A percentile compares a stretch with the other conserved stretches of the same genome.
These are phyloP conservation scores for Globisporangium nunn DNA, from an alignment of 352 stramenopile genomes.

Conservation along the genomic window DNA sequence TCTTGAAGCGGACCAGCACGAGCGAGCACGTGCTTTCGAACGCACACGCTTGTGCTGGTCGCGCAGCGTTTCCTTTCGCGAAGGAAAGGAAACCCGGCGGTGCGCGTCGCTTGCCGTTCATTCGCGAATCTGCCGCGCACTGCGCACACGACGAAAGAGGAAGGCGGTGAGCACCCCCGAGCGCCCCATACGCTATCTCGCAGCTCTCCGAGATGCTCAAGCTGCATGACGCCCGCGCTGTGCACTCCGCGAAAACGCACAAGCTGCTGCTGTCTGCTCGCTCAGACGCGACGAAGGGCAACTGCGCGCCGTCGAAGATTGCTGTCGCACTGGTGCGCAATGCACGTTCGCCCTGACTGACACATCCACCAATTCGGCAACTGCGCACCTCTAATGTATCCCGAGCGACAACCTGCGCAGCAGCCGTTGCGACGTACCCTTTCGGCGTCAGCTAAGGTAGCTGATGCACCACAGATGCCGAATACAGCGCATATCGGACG, in stretches of 20 bases:
- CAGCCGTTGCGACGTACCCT: not conserved
- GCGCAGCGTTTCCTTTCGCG: not conserved
- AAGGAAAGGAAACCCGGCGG: constrained; percentile 1
- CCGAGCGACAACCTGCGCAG: not conserved
- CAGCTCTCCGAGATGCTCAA: not conserved
- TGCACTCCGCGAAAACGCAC: not conserved
- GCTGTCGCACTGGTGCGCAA: not conserved
- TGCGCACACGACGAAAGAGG: not conserved
- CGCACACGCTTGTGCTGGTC: not conserved
- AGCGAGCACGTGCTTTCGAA: not conserved
- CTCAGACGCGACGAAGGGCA: not conserved
- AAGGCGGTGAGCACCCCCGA: not conserved
- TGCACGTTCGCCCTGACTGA: not conserved
- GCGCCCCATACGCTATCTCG: no score
- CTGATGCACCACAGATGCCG: not conserved
- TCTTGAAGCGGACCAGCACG: constrained; percentile 1
- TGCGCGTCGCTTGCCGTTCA: constrained; percentile 1
- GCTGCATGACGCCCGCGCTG: not conserved
- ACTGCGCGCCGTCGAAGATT: not conserved
- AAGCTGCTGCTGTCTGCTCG: not conserved
- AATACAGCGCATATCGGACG: not conserved
- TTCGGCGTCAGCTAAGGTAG: not conserved
- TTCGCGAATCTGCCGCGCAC: constrained; percentile 5
- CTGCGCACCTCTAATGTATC: not conserved
- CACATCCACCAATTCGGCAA: not conserved